phyloP scores from a whole-genome alignment of 1,139 yeast genomes.

The Blastobotrys malaysiensis region DNA sequence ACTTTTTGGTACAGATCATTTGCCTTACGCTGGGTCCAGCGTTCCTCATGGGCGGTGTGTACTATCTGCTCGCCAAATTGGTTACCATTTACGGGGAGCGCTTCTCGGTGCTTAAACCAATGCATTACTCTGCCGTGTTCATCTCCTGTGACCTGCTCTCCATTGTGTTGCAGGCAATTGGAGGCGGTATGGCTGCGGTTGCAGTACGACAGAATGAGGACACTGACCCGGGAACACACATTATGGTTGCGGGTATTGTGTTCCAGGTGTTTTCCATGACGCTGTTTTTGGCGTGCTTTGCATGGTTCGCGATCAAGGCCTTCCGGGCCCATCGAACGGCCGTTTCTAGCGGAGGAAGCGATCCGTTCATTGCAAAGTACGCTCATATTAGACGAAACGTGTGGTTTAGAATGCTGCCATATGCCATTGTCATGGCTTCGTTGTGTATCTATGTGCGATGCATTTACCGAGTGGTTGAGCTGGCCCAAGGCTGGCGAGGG shows the following conservation, averaged over 20 bases:
- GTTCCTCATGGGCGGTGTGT: conserved; percentile 83
- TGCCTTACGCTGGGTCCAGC: conserved; percentile 81
- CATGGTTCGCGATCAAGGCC: conserved; percentile 46
- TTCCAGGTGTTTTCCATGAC: conserved; percentile 74
- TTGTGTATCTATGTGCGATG: conserved; percentile 64
- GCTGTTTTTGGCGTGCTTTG: conserved; percentile 53
- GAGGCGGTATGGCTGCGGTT: conserved; percentile 72
- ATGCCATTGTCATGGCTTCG: conserved; percentile 39
- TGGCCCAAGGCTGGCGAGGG: conserved; percentile 74
- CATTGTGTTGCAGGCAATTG: conserved; percentile 70
- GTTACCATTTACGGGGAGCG: conserved; percentile 63
- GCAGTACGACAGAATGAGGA: conserved; percentile 38
- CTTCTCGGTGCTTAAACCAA: conserved; percentile 61
- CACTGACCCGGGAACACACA: conserved; percentile 55
- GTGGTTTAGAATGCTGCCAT: conserved; percentile 33
- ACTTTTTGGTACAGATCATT: conserved; percentile 61
- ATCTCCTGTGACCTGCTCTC: conserved; percentile 64
- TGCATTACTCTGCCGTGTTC: conserved; percentile 68
- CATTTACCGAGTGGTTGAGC: conserved; percentile 73
- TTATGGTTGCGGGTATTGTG: conserved; percentile 79
- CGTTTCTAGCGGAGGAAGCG: conserved; percentile 7
- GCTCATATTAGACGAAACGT: conserved; percentile 37
- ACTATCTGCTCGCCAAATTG: conserved; percentile 68
- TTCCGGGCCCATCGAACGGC: conserved; percentile 30
- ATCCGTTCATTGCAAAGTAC: conserved; percentile 39